Evolutionary conservation across 768 basidiomycete species (phyloP).

Genomic region (Boletellus ananiceps): DNA sequence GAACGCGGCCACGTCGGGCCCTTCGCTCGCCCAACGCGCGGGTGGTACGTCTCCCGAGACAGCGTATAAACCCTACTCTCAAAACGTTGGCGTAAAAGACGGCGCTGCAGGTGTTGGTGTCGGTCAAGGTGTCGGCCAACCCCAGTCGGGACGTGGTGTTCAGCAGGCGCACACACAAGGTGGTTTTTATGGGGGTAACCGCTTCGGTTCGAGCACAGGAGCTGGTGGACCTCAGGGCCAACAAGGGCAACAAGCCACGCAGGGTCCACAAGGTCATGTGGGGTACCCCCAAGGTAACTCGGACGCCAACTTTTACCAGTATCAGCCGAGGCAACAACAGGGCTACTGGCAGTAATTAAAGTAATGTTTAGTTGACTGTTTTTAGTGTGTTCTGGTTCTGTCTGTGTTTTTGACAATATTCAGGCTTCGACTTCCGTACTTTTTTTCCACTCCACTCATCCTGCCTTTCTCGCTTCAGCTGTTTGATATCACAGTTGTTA

Average conservation of each 20-base stretch:
- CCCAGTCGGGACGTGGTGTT: slow-evolving; percentile 40
- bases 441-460: slow-evolving; percentile 4
- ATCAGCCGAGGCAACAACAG: slow-evolving; percentile 63
- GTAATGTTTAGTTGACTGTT: slow-evolving; percentile 8
- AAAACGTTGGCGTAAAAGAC: slow-evolving; percentile 52
- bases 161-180: slow-evolving; percentile 43
- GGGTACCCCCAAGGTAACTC: slow-evolving; percentile 52
- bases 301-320: slow-evolving; percentile 67
- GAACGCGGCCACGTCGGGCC: slow-evolving; percentile 40
- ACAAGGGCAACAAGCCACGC: slow-evolving; percentile 37
- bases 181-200: slow-evolving; percentile 42
- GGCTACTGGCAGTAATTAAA: slow-evolving; percentile 46
- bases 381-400: neutral
- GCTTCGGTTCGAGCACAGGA: slow-evolving; percentile 42
- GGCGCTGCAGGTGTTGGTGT: slow-evolving; percentile 45
- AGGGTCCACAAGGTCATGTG: slow-evolving; percentile 38
- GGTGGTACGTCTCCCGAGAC: slow-evolving; percentile 63
- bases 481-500: slow-evolving; percentile 29
- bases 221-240: slow-evolving; percentile 46
- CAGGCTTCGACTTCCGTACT: slow-evolving; percentile 6
- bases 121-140: slow-evolving; percentile 29
- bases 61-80: slow-evolving; percentile 70
- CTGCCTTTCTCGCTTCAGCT: slow-evolving; percentile 23
- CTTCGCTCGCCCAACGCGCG: slow-evolving; percentile 39
- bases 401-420: neutral